Percentiles rank a stretch among this genome's conserved stretches.
These are phyloP conservation scores for Avicennia marina DNA, from an alignment of 257 asterid genomes.

Conservation along the genomic window DNA sequence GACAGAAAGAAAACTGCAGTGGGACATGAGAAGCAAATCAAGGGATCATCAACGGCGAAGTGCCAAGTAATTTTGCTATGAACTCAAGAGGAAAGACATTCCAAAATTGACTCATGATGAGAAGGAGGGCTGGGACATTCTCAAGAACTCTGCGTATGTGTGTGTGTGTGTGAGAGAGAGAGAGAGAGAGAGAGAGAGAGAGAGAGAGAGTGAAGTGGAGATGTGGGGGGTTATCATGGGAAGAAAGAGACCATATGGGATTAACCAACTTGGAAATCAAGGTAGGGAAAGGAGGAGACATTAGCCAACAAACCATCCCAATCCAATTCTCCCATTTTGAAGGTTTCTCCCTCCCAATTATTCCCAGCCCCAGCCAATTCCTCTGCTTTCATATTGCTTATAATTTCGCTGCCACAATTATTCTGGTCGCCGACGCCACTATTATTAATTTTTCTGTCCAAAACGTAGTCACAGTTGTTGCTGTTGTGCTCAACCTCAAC, in stretches of 20 bases:
- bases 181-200: neutral
- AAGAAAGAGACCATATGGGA: neutral
- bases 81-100: too few relatives aligned
- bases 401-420: constrained; percentile 15
- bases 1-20: too few relatives aligned
- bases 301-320: constrained; percentile 99
- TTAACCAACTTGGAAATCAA: constrained; percentile 67
- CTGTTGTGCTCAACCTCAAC: constrained; percentile 15
- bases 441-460: constrained; percentile 26
- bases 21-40: too few relatives aligned
- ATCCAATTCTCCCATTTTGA: constrained; percentile 77
- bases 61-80: too few relatives aligned
- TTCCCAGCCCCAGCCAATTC: constrained; percentile 53
- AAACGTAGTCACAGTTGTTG: constrained; percentile 21
- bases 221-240: neutral
- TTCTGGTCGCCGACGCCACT: constrained; percentile 9
- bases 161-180: too few relatives aligned
- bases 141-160: too few relatives aligned
- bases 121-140: too few relatives aligned
- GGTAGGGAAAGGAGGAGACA: constrained; percentile 77
- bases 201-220: neutral
- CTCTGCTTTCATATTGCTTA: constrained; percentile 28
- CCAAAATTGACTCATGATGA: too few relatives aligned
- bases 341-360: constrained; percentile 59
- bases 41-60: too few relatives aligned